Base-by-base conservation (phyloP, 257 asterid genomes). In the Jacaranda copaia region DNA sequence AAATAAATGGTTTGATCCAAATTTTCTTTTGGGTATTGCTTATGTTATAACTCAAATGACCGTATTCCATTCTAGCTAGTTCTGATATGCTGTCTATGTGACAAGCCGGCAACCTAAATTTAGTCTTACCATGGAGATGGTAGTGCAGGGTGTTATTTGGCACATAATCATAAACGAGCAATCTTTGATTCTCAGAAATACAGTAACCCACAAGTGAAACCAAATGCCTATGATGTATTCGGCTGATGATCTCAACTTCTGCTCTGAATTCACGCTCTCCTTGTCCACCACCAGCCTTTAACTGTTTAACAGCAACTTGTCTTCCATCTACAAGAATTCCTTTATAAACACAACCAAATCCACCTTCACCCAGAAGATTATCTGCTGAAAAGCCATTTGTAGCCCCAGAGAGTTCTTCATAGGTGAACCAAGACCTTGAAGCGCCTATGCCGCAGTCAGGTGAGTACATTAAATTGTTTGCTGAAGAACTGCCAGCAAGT, bases 161-260 rank as follows among this genome's bases (percentile, higher is more conserved):
- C 82, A 89, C 91, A 68, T 75, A 89, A 68, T 87, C 94, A 65
- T 86, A 89, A 62, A 89, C 95, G 16, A 89, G 91, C 80, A 89
- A 49, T 19, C 89, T 86, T 57, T 88, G 88, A 61, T 71, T 72
- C 67, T 88, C 91, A 8, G 85, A 70, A 40, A 84, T 88, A 74
- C 95, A 89, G 74, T 89, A 88, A 69, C 95, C 95, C 43, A 89
- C 95, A 35, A 89, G 90, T 9, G 95, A 87, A 52, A 89, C 95
- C 80, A 89, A 81, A 84, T 89, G 92, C 57, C 89, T 85, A 74
- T 89, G 95, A 80, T 89, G 92, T 68, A 89, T 82, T 12, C 95
- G 71, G 85, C 92, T 89, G 71, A 89, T 89, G 82, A 88, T 89
- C 65, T 89, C 95, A 68, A 89, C 90, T 77, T 89, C 94, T 12